phyloP scores from a whole-genome alignment of 352 stramenopile species.

The Phytopythium montanum region DNA sequence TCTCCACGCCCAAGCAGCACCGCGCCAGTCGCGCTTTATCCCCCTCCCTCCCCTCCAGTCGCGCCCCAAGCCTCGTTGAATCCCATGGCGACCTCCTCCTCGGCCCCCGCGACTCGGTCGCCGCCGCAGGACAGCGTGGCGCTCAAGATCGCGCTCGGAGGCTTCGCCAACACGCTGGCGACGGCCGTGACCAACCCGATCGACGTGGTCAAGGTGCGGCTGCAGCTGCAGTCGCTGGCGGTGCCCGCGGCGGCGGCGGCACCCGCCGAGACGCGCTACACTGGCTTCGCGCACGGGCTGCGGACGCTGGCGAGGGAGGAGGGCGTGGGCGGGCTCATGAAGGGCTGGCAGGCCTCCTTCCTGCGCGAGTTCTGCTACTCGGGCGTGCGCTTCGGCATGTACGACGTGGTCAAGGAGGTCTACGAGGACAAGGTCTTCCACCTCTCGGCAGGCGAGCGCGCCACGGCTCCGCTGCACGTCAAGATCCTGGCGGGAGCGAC shows the following conservation, averaged over 20 bases:
- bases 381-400: conserved; percentile 66
- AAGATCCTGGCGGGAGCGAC: conserved; percentile 58
- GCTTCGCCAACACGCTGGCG: conserved; percentile 45
- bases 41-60: neutral
- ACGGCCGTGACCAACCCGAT: conserved; percentile 50
- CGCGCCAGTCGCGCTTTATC: neutral
- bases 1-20: neutral
- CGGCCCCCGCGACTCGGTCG: conserved; percentile 7
- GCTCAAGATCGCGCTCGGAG: conserved; percentile 53
- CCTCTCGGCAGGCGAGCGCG: conserved; percentile 24
- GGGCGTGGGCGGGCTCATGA: conserved; percentile 44
- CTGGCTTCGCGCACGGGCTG: conserved; percentile 45
- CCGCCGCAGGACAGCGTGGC: conserved; percentile 31
- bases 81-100: neutral
- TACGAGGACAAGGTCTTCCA: conserved; percentile 50
- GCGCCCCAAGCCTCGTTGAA: neutral
- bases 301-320: conserved; percentile 48
- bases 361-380: conserved; percentile 67
- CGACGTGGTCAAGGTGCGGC: conserved; percentile 51
- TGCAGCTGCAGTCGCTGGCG: conserved; percentile 30
- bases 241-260: neutral
- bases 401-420: conserved; percentile 67
- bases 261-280: conserved; percentile 29
- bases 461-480: conserved; percentile 47
- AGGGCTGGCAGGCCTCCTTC: conserved; percentile 54